A percentile compares a stretch with the other conserved stretches of the same genome.
These are phyloP conservation scores for Moricandia arvensis DNA, from an alignment of 345 rosid genomes.

Conservation along the genomic window DNA sequence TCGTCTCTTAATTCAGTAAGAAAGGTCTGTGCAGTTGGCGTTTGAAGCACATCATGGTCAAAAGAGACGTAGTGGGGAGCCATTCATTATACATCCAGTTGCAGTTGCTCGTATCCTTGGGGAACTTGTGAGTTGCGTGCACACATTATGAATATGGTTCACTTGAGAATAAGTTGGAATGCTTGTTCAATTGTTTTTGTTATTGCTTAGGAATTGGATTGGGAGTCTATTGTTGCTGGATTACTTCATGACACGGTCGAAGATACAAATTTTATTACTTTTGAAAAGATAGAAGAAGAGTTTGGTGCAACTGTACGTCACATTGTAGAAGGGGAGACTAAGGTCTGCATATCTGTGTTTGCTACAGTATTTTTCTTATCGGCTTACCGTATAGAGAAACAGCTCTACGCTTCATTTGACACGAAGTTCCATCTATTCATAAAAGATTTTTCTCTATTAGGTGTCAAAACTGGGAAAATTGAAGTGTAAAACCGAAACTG, in stretches of 20 bases:
- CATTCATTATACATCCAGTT: slow-evolving; percentile 97
- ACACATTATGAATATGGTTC: slow-evolving; percentile 20
- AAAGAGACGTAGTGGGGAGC: slow-evolving; percentile 96
- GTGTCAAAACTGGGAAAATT: slow-evolving; percentile 95
- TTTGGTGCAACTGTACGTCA: slow-evolving; percentile 89
- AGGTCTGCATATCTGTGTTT: slow-evolving; percentile 53
- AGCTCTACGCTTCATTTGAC: slow-evolving; percentile 1
- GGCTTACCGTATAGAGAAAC: not conserved
- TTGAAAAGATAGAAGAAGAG: slow-evolving; percentile 88
- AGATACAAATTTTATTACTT: slow-evolving; percentile 89
- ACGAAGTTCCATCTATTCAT: slow-evolving; percentile 1
- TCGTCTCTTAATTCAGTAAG: slow-evolving; percentile 32
- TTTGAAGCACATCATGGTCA: slow-evolving; percentile 98
- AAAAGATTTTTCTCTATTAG: slow-evolving; percentile 38
- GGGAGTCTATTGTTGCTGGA: slow-evolving; percentile 98
- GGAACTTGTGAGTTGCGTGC: slow-evolving; percentile 78
- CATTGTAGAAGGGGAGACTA: slow-evolving; percentile 99
- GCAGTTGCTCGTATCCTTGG: slow-evolving; percentile 98
- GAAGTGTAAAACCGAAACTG: slow-evolving; percentile 71
- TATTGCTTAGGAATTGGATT: slow-evolving; percentile 77
- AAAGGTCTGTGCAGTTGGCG: slow-evolving; percentile 69
- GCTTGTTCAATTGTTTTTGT: slow-evolving; percentile 26
- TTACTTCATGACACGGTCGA: slow-evolving; percentile 97
- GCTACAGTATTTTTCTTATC: not conserved
- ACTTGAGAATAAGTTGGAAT: slow-evolving; percentile 17